Conservation (phyloP, 192 early-diverging fungal genomes). For the Powellomyces hirtus region DNA sequence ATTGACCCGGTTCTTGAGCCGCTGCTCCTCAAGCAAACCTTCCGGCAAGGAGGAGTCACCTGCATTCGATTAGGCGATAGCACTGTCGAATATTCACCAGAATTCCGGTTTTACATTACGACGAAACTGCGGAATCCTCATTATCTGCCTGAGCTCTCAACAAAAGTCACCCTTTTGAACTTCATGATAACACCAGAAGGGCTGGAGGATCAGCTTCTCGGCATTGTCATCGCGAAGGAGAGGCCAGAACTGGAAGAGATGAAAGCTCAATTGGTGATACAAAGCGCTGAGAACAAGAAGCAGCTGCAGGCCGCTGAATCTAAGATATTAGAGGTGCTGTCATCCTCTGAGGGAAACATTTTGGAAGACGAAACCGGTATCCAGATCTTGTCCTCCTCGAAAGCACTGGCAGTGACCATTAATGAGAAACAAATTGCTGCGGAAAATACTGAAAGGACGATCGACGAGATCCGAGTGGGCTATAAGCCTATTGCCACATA, state of each 20-base stretch:
- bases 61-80: constrained; percentile 59
- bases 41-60: constrained; percentile 62
- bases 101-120: constrained; percentile 62
- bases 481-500: constrained; percentile 58
- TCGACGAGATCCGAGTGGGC: constrained; percentile 61
- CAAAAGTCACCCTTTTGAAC: constrained; percentile 59
- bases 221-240: constrained; percentile 65
- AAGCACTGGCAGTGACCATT: constrained; percentile 59
- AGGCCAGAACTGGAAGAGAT: constrained; percentile 61
- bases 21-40: constrained; percentile 59
- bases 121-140: constrained; percentile 62
- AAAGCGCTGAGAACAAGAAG: constrained; percentile 62
- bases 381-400: constrained; percentile 61
- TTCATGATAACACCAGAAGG: constrained; percentile 68
- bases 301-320: constrained; percentile 62
- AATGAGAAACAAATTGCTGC: constrained; percentile 58
- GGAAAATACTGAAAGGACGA: constrained; percentile 59
- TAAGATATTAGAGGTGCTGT: constrained; percentile 61
- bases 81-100: constrained; percentile 60
- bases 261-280: constrained; percentile 56
- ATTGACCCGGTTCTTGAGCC: constrained; percentile 62
- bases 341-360: constrained; percentile 59
- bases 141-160: constrained; percentile 61
- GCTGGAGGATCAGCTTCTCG: constrained; percentile 60
- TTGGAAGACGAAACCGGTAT: constrained; percentile 65